Base-by-base conservation (phyloP, 345 rosid species). In the Lumnitzera racemosa region DNA sequence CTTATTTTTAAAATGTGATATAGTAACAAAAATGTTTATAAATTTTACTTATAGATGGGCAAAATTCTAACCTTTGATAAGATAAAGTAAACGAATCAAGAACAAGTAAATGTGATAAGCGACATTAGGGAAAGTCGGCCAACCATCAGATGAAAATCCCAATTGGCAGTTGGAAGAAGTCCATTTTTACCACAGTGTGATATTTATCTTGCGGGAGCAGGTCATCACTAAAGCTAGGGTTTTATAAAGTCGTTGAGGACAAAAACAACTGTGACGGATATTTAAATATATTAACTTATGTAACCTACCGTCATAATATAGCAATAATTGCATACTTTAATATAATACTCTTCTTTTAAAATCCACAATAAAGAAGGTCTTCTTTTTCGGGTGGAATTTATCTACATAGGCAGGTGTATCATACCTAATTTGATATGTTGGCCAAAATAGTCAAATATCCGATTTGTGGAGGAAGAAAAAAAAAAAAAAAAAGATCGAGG, bases 251-350 rank as follows among this genome's bases (percentile, higher is more conserved):
- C 29, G 10, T 20, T 15, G 25, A 15, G 57, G 27, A 27, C 31
- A 24, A 23, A 53, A 31, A 13, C 6, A 4, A 23, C 24, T 13
- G 17, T 46, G 46, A 11, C 16, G 2, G 36, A 15, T 54, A 55
- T 16, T 27, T 2, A 59, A 53, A 15, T 11, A 17, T 36, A 24
- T 15, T 67, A 59, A 67, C 47, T 48, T 27, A 2, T 51, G n/a
- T 56, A 69, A 69, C 59, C 72, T 53, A 69, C 63, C 57, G 23
- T 20, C 55, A 31, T 47, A 52, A 27, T 27, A 16, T 15, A 51
- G 12, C 43, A 25, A 51, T 51, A 12, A 31, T 53, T 53, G 46
- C 12, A 53, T 57, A 15, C 20, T 46, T 51, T 60, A 61, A 46
- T n/a, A 57, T 0, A 29, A 29, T 29, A 29, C 36, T 29, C 36